Base-by-base conservation (phyloP, 331 rosid species). In the Spiraea crenata region DNA sequence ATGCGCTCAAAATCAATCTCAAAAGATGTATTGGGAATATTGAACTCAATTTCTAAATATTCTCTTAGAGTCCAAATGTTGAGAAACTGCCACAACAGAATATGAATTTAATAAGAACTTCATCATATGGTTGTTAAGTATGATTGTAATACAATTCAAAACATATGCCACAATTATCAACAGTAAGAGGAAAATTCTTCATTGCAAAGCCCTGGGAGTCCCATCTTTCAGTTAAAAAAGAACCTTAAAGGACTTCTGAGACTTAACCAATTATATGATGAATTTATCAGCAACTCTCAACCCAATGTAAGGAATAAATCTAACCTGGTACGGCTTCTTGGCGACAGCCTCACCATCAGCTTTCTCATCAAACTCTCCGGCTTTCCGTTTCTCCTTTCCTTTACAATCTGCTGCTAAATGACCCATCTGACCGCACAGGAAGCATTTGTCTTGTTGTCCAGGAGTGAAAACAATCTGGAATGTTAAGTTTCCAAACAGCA, bases 41-140 rank as follows among this genome's bases (percentile, higher is more conserved):
- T 80, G 86, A 91, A 74, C 78, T 89, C 99, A 64, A 81, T 77
- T 67, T 91, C 99, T 87, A 95, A 83, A 79, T 95, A 95, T 75
- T 95, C 99, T 78, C 98, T 88, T 46, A 95, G 85, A 55, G 86
- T 91, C 99, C 99, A 95, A 42, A 95, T 95, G 81, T 95, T 82
- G 64, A 95, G 89, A 78, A 95, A 95, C 99, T 95, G 83, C 86
- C 44, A 64, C 14, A 38, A 72, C 60, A 44, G 19, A 25, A 37
- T 5, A 9, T 47, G 55, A 48, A 51, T n/a, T 8, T 14, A 34
- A 20, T 35, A 7, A 19, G 65, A 60, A 35, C 1, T 42, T 57
- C 5, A 58, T 13, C 13, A 35, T 20, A 56, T 44, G 40, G 20
- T 2, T 25, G 12, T 20, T 44, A 69, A 3, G 37, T 4, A 13